These are phyloP conservation scores for Phoenix roebelenii DNA, from an alignment of 176 grass and related monocot species.

Conservation along the genomic window DNA sequence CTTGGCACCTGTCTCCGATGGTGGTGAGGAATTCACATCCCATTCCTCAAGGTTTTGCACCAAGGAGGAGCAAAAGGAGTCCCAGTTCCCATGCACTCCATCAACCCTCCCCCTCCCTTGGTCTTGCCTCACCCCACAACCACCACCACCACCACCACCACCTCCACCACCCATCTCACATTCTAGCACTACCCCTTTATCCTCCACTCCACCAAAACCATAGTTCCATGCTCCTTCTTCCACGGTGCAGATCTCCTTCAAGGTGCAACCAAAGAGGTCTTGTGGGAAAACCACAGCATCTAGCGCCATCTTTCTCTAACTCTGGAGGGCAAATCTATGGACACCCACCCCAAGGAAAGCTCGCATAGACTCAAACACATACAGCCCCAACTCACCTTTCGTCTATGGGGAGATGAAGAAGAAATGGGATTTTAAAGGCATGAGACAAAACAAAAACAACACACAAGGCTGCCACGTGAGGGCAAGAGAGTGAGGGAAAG, in stretches of 20 bases:
- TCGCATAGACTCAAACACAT: not conserved
- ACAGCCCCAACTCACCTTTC: too few relatives aligned
- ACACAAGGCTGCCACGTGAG: not conserved
- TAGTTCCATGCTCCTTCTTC: not conserved
- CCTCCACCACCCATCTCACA: not conserved
- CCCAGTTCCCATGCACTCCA: not conserved
- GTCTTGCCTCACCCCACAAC: too few relatives aligned
- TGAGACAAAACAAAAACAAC: too few relatives aligned
- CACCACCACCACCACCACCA: not conserved
- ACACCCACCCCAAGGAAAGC: constrained; percentile 3
- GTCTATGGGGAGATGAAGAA: not conserved
- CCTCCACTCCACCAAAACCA: not conserved
- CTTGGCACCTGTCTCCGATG: not conserved
- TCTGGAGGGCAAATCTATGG: constrained; percentile 1
- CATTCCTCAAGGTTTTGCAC: not conserved
- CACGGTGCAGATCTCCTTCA: not conserved
- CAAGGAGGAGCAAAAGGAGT: not conserved
- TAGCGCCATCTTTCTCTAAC: not conserved
- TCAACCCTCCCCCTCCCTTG: too few relatives aligned
- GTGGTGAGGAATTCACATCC: not conserved
- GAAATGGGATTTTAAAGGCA: not conserved
- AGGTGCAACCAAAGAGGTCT: constrained; percentile 7
- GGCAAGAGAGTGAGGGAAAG: constrained; percentile 16
- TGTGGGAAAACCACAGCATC: constrained; percentile 1
- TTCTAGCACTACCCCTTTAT: not conserved